A percentile compares a stretch with the other conserved stretches of the same genome.
Evolutionary conservation across 2,329 filamentous ascomycete genomes (phyloP).

Genomic region (Emergomyces pasteurianus): DNA sequence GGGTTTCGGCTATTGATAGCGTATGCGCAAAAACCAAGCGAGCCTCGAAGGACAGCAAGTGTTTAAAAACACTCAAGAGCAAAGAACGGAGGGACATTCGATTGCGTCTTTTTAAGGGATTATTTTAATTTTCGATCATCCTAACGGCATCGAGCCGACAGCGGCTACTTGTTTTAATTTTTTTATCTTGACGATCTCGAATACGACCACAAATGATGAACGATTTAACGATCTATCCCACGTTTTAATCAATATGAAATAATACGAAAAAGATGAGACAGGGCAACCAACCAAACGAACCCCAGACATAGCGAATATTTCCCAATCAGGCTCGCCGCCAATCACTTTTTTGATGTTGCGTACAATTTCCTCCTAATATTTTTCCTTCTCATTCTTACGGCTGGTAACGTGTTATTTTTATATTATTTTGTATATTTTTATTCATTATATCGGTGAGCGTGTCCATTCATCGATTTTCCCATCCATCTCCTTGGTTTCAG

Average conservation of each 20-base stretch:
- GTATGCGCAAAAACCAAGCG: slow-evolving; percentile 67
- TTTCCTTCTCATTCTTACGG: neutral
- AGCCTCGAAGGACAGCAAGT: slow-evolving; percentile 34
- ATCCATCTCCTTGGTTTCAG: neutral
- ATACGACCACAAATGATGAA: slow-evolving; percentile 1
- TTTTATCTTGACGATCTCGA: neutral
- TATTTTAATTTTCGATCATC: neutral
- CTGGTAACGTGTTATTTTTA: slow-evolving; percentile 1
- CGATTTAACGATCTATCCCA: neutral
- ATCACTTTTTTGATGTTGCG: neutral
- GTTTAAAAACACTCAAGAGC: slow-evolving; percentile 17
- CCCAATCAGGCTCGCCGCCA: neutral
- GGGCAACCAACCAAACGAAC: neutral
- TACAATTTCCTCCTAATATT: neutral
- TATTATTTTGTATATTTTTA: neutral
- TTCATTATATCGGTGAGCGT: neutral
- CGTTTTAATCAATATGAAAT: neutral
- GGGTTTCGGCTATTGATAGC: slow-evolving; percentile 86
- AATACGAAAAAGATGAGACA: neutral
- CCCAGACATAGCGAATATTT: slow-evolving; percentile 1
- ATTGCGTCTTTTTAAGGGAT: neutral
- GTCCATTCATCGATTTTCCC: neutral
- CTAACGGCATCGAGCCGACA: neutral
- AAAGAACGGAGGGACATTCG: neutral
- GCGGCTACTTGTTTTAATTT: neutral